These are phyloP conservation scores for Pythium periplocum DNA, from an alignment of 352 stramenopile genomes.

Conservation along the genomic window DNA sequence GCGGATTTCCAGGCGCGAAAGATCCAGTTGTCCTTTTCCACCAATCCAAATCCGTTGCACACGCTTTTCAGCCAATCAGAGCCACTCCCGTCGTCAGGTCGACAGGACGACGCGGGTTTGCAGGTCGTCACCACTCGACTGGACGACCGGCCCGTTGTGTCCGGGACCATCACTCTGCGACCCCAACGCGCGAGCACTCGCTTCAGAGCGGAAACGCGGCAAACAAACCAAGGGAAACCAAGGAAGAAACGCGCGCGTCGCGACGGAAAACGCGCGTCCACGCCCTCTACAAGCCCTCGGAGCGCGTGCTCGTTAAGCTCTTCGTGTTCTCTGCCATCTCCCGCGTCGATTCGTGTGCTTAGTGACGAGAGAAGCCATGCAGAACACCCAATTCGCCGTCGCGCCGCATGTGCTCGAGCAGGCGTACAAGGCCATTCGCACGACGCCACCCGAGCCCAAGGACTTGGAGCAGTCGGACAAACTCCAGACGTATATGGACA, in stretches of 20 bases:
- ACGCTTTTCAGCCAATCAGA: not conserved
- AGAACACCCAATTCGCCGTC: conserved; percentile 63
- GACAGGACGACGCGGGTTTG: too few relatives aligned
- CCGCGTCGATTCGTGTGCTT: not conserved
- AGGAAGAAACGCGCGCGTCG: too few relatives aligned
- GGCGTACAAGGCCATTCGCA: conserved; percentile 87
- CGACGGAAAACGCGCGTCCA: too few relatives aligned
- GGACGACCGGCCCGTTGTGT: too few relatives aligned
- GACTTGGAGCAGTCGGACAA: conserved; percentile 81
- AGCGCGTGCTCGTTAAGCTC: not conserved
- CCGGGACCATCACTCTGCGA: conserved; percentile 16
- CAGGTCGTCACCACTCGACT: too few relatives aligned
- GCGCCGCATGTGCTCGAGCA: conserved; percentile 76
- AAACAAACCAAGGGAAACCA: conserved; percentile 9
- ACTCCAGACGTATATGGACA: conserved; percentile 79
- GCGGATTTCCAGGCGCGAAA: conserved; percentile 1
- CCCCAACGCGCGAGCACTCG: conserved; percentile 1
- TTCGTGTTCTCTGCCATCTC: not conserved
- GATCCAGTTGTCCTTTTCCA: conserved; percentile 6
- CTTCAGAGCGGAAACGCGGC: not conserved
- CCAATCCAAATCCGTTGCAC: not conserved
- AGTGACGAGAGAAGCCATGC: conserved; percentile 7
- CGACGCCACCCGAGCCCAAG: conserved; percentile 74
- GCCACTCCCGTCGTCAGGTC: too few relatives aligned
- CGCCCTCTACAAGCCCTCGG: too few relatives aligned